phyloP scores from a whole-genome alignment of 805 yeast genomes.

The Vanderwaltozyma tropicalis region DNA sequence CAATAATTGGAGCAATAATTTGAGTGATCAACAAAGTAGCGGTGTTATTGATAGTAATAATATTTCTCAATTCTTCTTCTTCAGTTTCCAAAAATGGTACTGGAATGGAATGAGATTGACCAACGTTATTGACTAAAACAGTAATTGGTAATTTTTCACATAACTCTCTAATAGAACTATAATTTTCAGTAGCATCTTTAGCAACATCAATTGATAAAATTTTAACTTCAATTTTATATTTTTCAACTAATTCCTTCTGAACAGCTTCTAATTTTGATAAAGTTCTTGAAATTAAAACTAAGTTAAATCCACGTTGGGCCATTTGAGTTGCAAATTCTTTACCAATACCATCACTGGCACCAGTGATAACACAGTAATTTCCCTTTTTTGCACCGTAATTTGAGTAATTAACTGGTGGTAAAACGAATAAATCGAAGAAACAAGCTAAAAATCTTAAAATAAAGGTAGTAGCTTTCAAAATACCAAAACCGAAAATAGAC shows the following conservation, averaged over 20 bases:
- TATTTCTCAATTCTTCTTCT: slow-evolving; percentile 62
- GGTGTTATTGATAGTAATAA: slow-evolving; percentile 74
- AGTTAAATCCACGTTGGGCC: slow-evolving; percentile 75
- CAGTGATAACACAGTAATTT: slow-evolving; percentile 92
- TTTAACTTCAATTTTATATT: slow-evolving; percentile 53
- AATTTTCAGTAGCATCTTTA: slow-evolving; percentile 47
- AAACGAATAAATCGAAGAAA: slow-evolving; percentile 49
- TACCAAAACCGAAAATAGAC: slow-evolving; percentile 48
- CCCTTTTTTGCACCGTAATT: slow-evolving; percentile 68
- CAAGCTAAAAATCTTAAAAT: slow-evolving; percentile 42
- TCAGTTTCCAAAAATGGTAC: slow-evolving; percentile 82
- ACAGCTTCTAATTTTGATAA: slow-evolving; percentile 59
- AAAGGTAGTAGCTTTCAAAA: slow-evolving; percentile 43
- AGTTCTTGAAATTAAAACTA: slow-evolving; percentile 79
- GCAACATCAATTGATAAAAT: slow-evolving; percentile 73
- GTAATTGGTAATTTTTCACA: slow-evolving; percentile 50
- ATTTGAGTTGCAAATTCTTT: slow-evolving; percentile 81
- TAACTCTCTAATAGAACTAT: slow-evolving; percentile 38
- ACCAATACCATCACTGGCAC: slow-evolving; percentile 96
- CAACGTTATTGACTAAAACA: slow-evolving; percentile 83
- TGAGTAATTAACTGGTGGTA: slow-evolving; percentile 46
- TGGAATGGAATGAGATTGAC: slow-evolving; percentile 89
- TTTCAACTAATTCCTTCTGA: slow-evolving; percentile 49
- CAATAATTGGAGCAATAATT: slow-evolving; percentile 62
- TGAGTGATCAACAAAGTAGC: slow-evolving; percentile 81